phyloP scores from a whole-genome alignment of 2,329 filamentous ascomycete genomes.

The Paraphoma sp. region DNA sequence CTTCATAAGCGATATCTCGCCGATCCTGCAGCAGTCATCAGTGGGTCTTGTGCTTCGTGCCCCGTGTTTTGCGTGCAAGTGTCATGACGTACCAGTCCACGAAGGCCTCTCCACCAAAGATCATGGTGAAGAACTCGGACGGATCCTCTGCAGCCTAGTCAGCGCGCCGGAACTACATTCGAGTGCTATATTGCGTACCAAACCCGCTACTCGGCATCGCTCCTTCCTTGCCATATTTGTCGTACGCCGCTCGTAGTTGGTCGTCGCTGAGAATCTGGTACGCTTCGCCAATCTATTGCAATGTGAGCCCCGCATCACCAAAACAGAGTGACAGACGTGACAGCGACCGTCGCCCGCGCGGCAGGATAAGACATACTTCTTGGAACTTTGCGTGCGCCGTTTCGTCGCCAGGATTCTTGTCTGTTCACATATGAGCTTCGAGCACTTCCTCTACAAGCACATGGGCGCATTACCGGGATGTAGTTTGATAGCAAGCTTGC shows the following conservation, averaged over 20 bases:
- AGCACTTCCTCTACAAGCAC: slow-evolving; percentile 19
- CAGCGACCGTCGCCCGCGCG: neutral
- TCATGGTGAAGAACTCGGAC: slow-evolving; percentile 96
- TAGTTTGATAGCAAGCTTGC: slow-evolving; percentile 88
- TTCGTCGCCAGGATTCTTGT: slow-evolving; percentile 98
- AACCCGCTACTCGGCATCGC: slow-evolving; percentile 92
- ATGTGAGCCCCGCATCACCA: slow-evolving; percentile 31
- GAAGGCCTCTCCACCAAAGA: slow-evolving; percentile 97
- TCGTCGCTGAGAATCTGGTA: slow-evolving; percentile 86
- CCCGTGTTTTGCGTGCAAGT: neutral
- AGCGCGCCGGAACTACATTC: slow-evolving; percentile 20
- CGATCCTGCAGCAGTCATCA: slow-evolving; percentile 64
- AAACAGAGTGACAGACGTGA: slow-evolving; percentile 4
- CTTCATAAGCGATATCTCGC: slow-evolving; percentile 98
- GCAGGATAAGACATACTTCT: slow-evolving; percentile 61
- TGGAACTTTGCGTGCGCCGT: slow-evolving; percentile 95
- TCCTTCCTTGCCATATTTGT: slow-evolving; percentile 95
- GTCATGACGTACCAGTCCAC: slow-evolving; percentile 69
- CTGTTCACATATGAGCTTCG: slow-evolving; percentile 53
- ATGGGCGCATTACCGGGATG: slow-evolving; percentile 71
- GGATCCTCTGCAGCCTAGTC: slow-evolving; percentile 71
- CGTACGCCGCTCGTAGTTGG: slow-evolving; percentile 88
- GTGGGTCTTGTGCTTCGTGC: neutral
- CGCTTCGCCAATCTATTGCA: slow-evolving; percentile 67
- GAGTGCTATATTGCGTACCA: slow-evolving; percentile 55